Percentiles rank a stretch among this genome's conserved stretches.
Conservation (phyloP, 768 basidiomycete species). For the Pleurotus cornucopiae region DNA sequence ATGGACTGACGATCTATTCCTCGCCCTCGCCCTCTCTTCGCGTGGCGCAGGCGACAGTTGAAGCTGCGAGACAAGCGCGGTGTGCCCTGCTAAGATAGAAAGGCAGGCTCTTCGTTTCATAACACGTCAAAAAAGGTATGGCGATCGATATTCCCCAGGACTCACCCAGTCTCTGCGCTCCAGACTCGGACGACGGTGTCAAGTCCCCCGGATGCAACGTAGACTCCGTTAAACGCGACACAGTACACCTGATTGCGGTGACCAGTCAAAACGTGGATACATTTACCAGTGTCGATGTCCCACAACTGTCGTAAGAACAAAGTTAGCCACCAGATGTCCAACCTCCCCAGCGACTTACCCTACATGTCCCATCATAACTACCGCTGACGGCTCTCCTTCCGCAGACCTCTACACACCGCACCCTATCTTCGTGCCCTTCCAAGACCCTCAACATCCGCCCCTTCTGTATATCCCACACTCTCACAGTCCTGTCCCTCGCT, state of each 20-base stretch:
- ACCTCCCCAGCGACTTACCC: conserved; percentile 40
- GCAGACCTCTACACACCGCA: conserved; percentile 84
- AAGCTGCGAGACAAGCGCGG: conserved; percentile 87
- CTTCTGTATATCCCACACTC: conserved; percentile 91
- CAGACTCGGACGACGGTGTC: conserved; percentile 94
- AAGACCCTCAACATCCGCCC: conserved; percentile 66
- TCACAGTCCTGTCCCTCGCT: conserved; percentile 78
- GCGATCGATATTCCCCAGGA: neutral
- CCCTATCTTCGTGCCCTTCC: conserved; percentile 74
- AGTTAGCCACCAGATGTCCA: neutral
- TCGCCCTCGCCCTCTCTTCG: neutral
- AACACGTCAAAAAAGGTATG: too few relatives aligned
- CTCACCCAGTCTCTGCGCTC: conserved; percentile 83
- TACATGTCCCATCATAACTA: conserved; percentile 86
- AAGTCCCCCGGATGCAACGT: conserved; percentile 81
- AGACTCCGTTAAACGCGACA: conserved; percentile 83
- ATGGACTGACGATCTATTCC: too few relatives aligned
- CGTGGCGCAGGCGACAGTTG: neutral
- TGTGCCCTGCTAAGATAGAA: conserved; percentile 87
- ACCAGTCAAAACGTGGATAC: conserved; percentile 74
- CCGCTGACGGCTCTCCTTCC: conserved; percentile 85
- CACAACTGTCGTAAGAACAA: conserved; percentile 53
- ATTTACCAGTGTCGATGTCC: conserved; percentile 87
- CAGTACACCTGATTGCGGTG: conserved; percentile 90
- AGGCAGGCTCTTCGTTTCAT: conserved; percentile 56